Conservation (phyloP, 2,329 filamentous ascomycete genomes). For the Fonsecaea nubica region DNA sequence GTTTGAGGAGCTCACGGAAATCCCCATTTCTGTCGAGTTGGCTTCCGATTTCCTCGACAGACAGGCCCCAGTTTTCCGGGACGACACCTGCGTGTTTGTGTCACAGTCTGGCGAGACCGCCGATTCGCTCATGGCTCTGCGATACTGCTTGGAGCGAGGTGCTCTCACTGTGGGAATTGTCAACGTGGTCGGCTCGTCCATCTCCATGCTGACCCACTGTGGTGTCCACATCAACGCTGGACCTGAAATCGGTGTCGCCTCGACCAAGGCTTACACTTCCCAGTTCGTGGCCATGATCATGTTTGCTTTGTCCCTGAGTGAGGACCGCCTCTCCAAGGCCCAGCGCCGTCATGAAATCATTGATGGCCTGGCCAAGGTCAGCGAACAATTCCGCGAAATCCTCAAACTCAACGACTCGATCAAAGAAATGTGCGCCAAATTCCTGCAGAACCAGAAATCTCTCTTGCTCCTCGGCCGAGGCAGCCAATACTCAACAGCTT, state of each 20-base stretch:
- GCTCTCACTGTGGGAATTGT: slow-evolving; percentile 97
- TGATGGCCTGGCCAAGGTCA: slow-evolving; percentile 85
- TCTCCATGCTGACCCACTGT: slow-evolving; percentile 97
- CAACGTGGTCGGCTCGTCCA: slow-evolving; percentile 97
- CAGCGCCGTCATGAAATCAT: slow-evolving; percentile 94
- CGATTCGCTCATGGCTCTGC: slow-evolving; percentile 93
- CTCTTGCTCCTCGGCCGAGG: slow-evolving; percentile 91
- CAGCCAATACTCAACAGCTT: slow-evolving; percentile 93
- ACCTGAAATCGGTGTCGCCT: slow-evolving; percentile 97
- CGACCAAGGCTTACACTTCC: slow-evolving; percentile 98
- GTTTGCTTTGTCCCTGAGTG: slow-evolving; percentile 94
- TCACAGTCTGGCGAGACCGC: slow-evolving; percentile 99
- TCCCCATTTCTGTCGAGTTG: slow-evolving; percentile 94
- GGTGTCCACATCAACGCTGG: slow-evolving; percentile 99
- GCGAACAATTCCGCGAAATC: slow-evolving; percentile 88
- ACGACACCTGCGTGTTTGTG: slow-evolving; percentile 98
- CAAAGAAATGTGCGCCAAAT: slow-evolving; percentile 90
- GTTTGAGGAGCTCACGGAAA: slow-evolving; percentile 97
- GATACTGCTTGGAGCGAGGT: slow-evolving; percentile 97
- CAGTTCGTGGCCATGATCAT: slow-evolving; percentile 99
- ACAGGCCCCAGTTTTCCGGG: slow-evolving; percentile 96
- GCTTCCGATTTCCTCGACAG: slow-evolving; percentile 98
- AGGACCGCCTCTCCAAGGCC: slow-evolving; percentile 94
- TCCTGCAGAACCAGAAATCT: slow-evolving; percentile 97
- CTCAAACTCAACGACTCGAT: slow-evolving; percentile 90